A percentile compares a stretch with the other conserved stretches of the same genome.
phyloP scores from a whole-genome alignment of 2,329 filamentous ascomycete species.

The Diaporthe humulicola region DNA sequence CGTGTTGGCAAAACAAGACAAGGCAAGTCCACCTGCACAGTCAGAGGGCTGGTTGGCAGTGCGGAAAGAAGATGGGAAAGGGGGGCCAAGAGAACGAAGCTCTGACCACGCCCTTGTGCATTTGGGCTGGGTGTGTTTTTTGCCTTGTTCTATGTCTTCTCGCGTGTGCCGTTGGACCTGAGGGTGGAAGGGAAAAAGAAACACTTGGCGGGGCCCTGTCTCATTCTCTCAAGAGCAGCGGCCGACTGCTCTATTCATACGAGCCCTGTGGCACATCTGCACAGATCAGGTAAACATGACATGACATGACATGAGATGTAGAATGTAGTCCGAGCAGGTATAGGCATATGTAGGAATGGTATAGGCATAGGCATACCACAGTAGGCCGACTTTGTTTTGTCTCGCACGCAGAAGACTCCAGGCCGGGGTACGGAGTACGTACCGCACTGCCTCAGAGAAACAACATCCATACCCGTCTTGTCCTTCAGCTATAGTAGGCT shows the following conservation, averaged over 20 bases:
- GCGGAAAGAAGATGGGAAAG: neutral
- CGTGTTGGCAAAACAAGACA: neutral
- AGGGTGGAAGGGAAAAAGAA: conserved; percentile 15
- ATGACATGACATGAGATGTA: conserved; percentile 26
- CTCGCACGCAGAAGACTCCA: neutral
- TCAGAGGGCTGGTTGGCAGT: neutral
- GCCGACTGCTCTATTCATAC: conserved; percentile 29
- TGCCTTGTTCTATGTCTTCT: conserved; percentile 10
- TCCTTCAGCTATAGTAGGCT: conserved; percentile 17
- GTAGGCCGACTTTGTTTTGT: too few species aligned
- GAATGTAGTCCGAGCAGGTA: conserved; percentile 6
- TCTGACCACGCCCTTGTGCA: conserved; percentile 24
- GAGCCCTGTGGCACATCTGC: conserved; percentile 23
- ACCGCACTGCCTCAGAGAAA: conserved; percentile 23
- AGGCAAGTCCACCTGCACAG: conserved; percentile 7
- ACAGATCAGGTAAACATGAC: conserved; percentile 26
- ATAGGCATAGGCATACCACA: neutral
- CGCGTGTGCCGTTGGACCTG: conserved; percentile 14
- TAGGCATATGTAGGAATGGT: neutral
- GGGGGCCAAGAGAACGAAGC: conserved; percentile 25
- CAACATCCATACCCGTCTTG: conserved; percentile 8
- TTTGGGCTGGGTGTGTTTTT: conserved; percentile 10
- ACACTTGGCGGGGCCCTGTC: conserved; percentile 23
- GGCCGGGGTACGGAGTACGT: conserved; percentile 23
- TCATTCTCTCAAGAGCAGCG: conserved; percentile 18